Evolutionary conservation across 345 rosid species (phyloP).

Genomic region (rapeseed (Brassica napus)): DNA sequence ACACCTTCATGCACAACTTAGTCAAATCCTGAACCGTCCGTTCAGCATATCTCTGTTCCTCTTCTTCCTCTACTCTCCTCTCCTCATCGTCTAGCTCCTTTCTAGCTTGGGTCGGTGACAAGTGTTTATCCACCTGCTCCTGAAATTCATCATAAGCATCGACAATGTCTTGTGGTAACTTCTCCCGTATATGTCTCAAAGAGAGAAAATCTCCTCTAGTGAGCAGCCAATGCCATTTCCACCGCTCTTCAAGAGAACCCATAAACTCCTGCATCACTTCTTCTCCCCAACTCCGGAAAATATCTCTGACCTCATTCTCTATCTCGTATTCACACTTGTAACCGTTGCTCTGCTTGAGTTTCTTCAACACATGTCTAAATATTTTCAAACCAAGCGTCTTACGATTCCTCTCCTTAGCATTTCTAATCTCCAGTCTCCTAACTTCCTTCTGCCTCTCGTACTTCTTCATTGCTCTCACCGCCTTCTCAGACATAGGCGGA

Average conservation of each 20-base stretch:
- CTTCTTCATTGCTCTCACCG: conserved; percentile 81
- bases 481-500: conserved; percentile 84
- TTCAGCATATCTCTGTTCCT: conserved; percentile 65
- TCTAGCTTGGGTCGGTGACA: conserved; percentile 61
- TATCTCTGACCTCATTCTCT: conserved; percentile 63
- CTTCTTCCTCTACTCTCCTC: conserved; percentile 61
- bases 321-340: conserved; percentile 58
- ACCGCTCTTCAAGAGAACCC: conserved; percentile 73
- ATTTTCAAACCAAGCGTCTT: conserved; percentile 76
- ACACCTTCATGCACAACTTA: conserved; percentile 71
- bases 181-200: conserved; percentile 73
- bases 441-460: conserved; percentile 89
- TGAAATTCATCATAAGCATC: conserved; percentile 81
- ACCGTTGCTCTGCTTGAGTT: conserved; percentile 58
- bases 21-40: conserved; percentile 74
- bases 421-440: conserved; percentile 64
- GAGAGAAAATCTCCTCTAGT: conserved; percentile 79
- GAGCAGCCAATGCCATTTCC: conserved; percentile 82
- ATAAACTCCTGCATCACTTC: conserved; percentile 72
- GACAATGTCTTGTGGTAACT: conserved; percentile 69
- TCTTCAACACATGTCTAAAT: conserved; percentile 69
- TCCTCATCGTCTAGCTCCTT: conserved; percentile 68
- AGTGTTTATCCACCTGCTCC: conserved; percentile 72
- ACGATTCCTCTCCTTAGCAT: conserved; percentile 81
- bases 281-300: conserved; percentile 72